A percentile compares a stretch with the other conserved stretches of the same genome.
Conservation (phyloP, 352 stramenopile genomes). For the Globisporangium sylvaticum region DNA sequence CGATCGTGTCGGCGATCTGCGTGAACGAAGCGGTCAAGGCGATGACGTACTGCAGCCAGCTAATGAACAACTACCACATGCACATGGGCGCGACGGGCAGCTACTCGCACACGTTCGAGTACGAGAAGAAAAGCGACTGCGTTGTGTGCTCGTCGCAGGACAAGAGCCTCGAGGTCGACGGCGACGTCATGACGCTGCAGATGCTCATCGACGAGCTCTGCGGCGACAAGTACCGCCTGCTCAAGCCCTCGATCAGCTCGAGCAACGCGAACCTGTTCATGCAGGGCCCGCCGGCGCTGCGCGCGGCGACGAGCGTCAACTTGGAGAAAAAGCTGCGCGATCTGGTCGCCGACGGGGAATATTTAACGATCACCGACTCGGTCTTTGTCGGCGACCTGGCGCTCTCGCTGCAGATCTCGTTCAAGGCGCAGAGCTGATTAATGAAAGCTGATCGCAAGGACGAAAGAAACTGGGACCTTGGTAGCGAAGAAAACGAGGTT, state of each 20-base stretch:
- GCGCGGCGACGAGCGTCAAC: constrained; percentile 90
- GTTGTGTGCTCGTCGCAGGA: constrained; percentile 82
- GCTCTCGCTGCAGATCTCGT: constrained; percentile 63
- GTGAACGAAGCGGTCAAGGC: constrained; percentile 97
- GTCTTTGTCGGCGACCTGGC: constrained; percentile 86
- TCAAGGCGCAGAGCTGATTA: constrained; percentile 14
- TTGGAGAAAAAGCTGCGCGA: constrained; percentile 87
- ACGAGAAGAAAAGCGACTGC: constrained; percentile 90
- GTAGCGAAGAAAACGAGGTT: background rate
- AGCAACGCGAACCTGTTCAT: constrained; percentile 69
- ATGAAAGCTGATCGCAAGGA: background rate
- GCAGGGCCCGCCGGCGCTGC: constrained; percentile 75
- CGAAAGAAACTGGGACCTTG: background rate
- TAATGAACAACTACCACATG: constrained; percentile 99
- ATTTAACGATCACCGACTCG: constrained; percentile 92
- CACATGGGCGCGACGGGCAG: constrained; percentile 95
- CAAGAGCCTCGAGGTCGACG: constrained; percentile 53
- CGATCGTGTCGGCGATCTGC: constrained; percentile 94
- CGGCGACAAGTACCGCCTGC: constrained; percentile 51
- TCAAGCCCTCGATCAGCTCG: constrained; percentile 73
- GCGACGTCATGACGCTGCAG: constrained; percentile 47
- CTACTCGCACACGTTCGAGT: constrained; percentile 96
- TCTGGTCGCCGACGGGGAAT: constrained; percentile 87
- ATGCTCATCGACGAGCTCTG: constrained; percentile 65
- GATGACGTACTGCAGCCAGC: constrained; percentile 94